Percentiles rank a stretch among this genome's conserved stretches.
phyloP scores from a whole-genome alignment of 768 basidiomycete genomes.

The Boletus speciosus region DNA sequence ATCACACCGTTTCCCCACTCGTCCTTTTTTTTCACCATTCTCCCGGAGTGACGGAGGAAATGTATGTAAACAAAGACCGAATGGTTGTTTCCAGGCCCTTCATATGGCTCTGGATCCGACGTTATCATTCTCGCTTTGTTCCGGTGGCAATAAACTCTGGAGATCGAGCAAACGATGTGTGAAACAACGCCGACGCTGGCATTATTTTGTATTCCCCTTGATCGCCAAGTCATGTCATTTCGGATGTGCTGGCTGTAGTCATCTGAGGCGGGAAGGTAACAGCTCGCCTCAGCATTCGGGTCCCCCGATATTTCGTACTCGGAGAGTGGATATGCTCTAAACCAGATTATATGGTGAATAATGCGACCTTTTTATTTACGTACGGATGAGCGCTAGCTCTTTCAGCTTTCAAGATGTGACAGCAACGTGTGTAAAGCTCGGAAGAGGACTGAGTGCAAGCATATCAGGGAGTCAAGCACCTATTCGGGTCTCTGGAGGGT shows the following conservation, averaged over 20 bases:
- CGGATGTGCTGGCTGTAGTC: not conserved
- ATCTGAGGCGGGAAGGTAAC: not conserved
- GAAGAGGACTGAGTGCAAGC: not conserved
- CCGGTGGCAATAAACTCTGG: slow-evolving; percentile 19
- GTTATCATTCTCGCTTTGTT: slow-evolving; percentile 4
- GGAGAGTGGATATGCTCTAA: not conserved
- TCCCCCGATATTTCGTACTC: not conserved
- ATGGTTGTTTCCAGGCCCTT: not conserved
- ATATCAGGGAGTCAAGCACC: not conserved
- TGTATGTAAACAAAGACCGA: not conserved
- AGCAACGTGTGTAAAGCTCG: not conserved
- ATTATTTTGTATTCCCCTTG: not conserved
- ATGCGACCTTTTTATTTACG: slow-evolving; percentile 10
- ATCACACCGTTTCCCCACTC: not conserved
- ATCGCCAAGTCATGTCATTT: not conserved
- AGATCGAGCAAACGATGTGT: slow-evolving; percentile 5
- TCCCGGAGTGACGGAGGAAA: not conserved
- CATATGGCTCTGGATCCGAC: not conserved
- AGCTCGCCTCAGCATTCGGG: not conserved
- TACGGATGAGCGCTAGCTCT: not conserved
- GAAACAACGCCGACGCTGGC: slow-evolving; percentile 1
- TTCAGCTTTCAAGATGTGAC: not conserved
- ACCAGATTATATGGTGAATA: not conserved
- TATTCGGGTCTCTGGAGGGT: not conserved
- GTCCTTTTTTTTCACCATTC: not conserved